Base-by-base conservation (phyloP, 768 basidiomycete genomes). In the Suillus occidentalis region DNA sequence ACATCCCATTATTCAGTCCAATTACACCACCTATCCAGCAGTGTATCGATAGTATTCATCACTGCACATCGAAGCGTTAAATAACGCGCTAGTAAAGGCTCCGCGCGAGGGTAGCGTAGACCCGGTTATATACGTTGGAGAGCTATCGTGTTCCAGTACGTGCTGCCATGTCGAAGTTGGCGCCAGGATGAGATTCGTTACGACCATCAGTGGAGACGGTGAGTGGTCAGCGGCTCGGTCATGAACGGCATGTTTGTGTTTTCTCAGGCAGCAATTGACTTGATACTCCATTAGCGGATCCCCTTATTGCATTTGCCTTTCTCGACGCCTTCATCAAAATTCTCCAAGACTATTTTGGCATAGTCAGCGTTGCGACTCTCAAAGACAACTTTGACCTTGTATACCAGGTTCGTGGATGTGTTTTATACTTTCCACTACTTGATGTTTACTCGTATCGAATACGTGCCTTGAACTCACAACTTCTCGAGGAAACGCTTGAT, bases 361-460 rank as follows among this genome's bases (percentile, higher is more conserved):
- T 87, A n/a, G 82, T 96, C 28, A 92, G 90, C 39, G 87, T 91
- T 31, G 84, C 86, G 6, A 89, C 87, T 3, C 78, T 98, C 68
- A 92, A 88, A 70, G 95, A 97, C 66, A 93, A 97, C 75, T 97
- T 97, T 75, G 96, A 98, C 72, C 86, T 94, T 31, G 95, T 97
- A 8, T 97, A 98, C 72, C 95, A 97, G 82, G 94, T 92, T 67
- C 31, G 84, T 66, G 5, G 31, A 37, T 25, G 8, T 40, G 6
- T n/a, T 16, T 25, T 50, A 31, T 22, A 56, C 25, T 39, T 0
- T 39, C 50, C 49, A 6, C 25, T 20, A 37, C 25, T 22, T 37
- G 22, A 20, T 22, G 8, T 43, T 34, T 25, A 22, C 22, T 63
- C 6, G 43, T 18, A 36, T 63, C 8, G 31, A 25, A 31, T 37